phyloP scores from a whole-genome alignment of 305 asterid species.

The Plantago coronopus region DNA sequence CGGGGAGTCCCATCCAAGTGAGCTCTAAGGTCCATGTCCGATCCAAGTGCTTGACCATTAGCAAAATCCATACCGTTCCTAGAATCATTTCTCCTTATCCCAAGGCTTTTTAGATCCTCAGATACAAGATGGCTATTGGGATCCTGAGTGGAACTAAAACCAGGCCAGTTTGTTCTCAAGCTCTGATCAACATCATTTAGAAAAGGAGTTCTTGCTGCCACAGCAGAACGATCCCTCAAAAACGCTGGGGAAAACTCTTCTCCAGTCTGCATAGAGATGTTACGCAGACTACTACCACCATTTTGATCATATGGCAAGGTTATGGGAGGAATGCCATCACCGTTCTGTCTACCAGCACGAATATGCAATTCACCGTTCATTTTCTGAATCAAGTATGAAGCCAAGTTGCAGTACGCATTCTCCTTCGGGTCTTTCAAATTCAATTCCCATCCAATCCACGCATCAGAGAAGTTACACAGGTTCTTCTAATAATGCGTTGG shows the following conservation, averaged over 20 bases:
- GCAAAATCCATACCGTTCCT: conserved; percentile 31
- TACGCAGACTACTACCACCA: conserved; percentile 31
- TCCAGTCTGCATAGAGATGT: conserved; percentile 76
- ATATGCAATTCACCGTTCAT: conserved; percentile 28
- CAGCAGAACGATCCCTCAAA: conserved; percentile 50
- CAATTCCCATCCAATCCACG: not conserved
- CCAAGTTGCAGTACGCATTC: not conserved
- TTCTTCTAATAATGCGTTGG: not conserved
- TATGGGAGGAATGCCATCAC: conserved; percentile 21
- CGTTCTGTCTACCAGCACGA: conserved; percentile 14
- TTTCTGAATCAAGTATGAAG: conserved; percentile 18
- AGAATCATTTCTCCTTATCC: not conserved
- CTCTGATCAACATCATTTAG: conserved; percentile 27
- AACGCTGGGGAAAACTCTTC: conserved; percentile 82
- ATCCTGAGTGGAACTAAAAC: conserved; percentile 30
- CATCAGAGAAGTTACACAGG: not conserved
- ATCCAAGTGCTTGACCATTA: conserved; percentile 33
- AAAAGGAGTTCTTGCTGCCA: conserved; percentile 34
- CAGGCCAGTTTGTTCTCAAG: conserved; percentile 19
- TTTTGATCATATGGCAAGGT: conserved; percentile 30
- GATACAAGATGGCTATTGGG: conserved; percentile 30
- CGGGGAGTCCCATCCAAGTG: conserved; percentile 28
- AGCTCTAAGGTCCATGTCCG: conserved; percentile 25
- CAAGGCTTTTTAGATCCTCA: conserved; percentile 25
- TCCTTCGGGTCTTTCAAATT: not conserved